Conservation (phyloP, 768 basidiomycete species). For the Hypholoma fasciculare region DNA sequence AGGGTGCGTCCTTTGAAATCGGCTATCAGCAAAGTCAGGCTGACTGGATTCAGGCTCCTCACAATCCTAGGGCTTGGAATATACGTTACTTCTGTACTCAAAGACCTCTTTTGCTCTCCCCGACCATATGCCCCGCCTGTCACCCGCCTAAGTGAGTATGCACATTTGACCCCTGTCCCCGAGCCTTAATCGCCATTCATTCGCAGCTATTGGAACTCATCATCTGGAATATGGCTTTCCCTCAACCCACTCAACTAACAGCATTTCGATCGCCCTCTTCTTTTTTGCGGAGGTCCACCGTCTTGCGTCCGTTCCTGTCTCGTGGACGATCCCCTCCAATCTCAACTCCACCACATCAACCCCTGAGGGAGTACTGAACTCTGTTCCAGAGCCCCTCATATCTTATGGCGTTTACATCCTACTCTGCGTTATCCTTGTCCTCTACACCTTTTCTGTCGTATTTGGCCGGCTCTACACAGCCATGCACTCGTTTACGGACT, state of each 20-base stretch:
- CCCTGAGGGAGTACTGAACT: too few relatives aligned
- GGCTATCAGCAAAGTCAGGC: too few relatives aligned
- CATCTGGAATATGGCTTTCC: slow-evolving; percentile 95
- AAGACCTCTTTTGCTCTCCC: slow-evolving; percentile 89
- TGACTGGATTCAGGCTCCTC: slow-evolving; percentile 47
- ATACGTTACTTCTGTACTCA: slow-evolving; percentile 83
- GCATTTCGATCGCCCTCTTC: slow-evolving; percentile 86
- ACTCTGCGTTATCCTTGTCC: slow-evolving; percentile 42
- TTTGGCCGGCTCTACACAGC: slow-evolving; percentile 82
- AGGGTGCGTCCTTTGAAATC: slow-evolving; percentile 52
- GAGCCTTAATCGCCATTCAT: neutral
- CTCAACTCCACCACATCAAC: slow-evolving; percentile 1
- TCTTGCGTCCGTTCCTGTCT: slow-evolving; percentile 37
- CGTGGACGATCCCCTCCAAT: slow-evolving; percentile 6
- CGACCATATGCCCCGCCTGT: slow-evolving; percentile 91
- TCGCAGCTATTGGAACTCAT: slow-evolving; percentile 69
- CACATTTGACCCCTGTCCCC: neutral
- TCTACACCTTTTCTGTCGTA: slow-evolving; percentile 73
- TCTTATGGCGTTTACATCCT: slow-evolving; percentile 45
- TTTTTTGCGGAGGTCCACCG: slow-evolving; percentile 59
- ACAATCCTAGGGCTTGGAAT: slow-evolving; percentile 77
- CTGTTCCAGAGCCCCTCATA: slow-evolving; percentile 31
- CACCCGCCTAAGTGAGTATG: slow-evolving; percentile 75
- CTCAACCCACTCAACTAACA: slow-evolving; percentile 92
- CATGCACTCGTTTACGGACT: slow-evolving; percentile 88